Base-by-base conservation (phyloP, 2,329 filamentous ascomycete species). In the Chaetomium globosum region DNA sequence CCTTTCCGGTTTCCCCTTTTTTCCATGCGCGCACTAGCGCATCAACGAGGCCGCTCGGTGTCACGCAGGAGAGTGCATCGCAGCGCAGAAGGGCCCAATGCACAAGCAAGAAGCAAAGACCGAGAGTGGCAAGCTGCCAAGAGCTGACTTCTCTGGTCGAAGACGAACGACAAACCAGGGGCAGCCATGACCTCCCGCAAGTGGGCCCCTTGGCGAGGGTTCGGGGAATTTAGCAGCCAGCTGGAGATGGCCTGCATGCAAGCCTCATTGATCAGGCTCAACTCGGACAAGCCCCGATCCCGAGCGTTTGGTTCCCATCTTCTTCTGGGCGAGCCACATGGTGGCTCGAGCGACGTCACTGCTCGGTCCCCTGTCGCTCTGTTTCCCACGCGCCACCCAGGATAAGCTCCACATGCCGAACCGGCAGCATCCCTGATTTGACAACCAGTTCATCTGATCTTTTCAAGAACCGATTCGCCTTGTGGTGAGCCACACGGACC, bases 251-350 rank as follows among this genome's bases (percentile, higher is more conserved):
- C 49, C 60, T 66, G 55, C 59, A 63, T 56, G 64, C 64, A 55
- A 36, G 53, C 53, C 53, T 36, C 28, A 21, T 55, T 21, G 30
- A 33, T 65, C 59, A 61, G 53, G 56, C 64, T 60, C 48, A 61
- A 65, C 30, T 57, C 21, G 66, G 66, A 43, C 59, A 64, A 61
- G 64, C 23, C 36, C 52, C n/a, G 64, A 52, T 64, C 58, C 67
- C 68, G 67, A 68, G 54, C 52, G 55, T 63, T 31, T 67, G 66
- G 68, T 36, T 66, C 65, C 31, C 21, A 21, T 10, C 0, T 19
- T 19, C 16, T 23, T 19, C 16, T 28, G n/a, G 16, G 19, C 36
- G 48, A 68, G 68, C 68, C 68, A 68, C 68, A 62, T 43, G 23
- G 66, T 65, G 66, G 64, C 63, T 66, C 52, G 43, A 39, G 31